Base-by-base conservation (phyloP, 2,329 filamentous ascomycete genomes). In the Drechslerella coelobrocha region DNA sequence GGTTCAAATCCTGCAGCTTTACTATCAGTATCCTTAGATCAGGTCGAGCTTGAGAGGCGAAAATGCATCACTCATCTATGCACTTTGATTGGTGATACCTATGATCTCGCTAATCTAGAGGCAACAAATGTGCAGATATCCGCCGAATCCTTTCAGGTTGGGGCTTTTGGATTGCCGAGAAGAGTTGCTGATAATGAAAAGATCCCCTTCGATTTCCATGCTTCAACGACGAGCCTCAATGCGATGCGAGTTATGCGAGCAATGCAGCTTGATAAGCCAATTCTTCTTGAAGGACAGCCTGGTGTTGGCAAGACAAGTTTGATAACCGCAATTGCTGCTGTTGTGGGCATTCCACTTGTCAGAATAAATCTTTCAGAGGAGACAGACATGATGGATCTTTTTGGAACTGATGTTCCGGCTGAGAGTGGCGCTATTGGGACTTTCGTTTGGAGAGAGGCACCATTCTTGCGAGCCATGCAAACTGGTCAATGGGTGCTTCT, bases 341-440 rank as follows among this genome's bases (percentile, higher is more conserved):
- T 88, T 2, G 89, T 91, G 73, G 91, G 92, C 3, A 88, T 88
- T 72, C 89, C 90, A 6, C 81, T 99, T 73, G 96, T 92, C 0
- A 86, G 94, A 75, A 97, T 99, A 79, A 99, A 99, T 77, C 82
- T 99, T 68, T 97, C 94, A 0, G 94, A 99, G 75, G 94, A 99
- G 80, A 99, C 95, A 0, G 94, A 99, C 79, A 81, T 99, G 53
- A 97, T 97, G 85, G 94, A 99, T 78, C 82, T 99, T 0, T 99
- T 99, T 78, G 94, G 94, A 68, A 96, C 93, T 0, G 94, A 99
- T 80, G 91, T 96, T 6, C 94, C 94, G 0, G 88, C 96, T 2
- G 94, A 97, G 79, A 92, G 92, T n/a, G 91, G 89, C 0, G 87
- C 90, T 76, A 89, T 92, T 6, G 94, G 94, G 0, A 89, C 90